These are phyloP conservation scores for Schizosaccharomyces lindneri DNA, from an alignment of 805 yeast genomes.

Conservation along the genomic window DNA sequence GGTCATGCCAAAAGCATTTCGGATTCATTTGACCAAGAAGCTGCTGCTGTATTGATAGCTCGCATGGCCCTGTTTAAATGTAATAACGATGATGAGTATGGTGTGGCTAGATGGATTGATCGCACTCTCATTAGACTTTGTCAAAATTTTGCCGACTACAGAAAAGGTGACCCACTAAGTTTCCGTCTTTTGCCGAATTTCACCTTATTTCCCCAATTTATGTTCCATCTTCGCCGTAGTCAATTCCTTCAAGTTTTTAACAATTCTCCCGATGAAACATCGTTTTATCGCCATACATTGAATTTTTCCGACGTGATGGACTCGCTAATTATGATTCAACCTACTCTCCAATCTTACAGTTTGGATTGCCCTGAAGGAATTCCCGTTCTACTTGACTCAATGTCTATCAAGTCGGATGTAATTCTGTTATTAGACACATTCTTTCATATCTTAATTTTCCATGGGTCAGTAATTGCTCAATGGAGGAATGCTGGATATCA, in stretches of 20 bases:
- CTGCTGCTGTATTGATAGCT: constrained; percentile 88
- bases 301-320: constrained; percentile 78
- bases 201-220: constrained; percentile 78
- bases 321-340: constrained; percentile 91
- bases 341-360: constrained; percentile 68
- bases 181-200: constrained; percentile 67
- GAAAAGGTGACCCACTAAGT: constrained; percentile 59
- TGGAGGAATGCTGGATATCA: constrained; percentile 94
- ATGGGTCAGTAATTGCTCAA: constrained; percentile 79
- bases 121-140: constrained; percentile 71
- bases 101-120: constrained; percentile 84
- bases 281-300: constrained; percentile 84
- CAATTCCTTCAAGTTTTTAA: constrained; percentile 90
- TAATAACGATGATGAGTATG: constrained; percentile 68
- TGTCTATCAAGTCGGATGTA: constrained; percentile 68
- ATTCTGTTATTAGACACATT: constrained; percentile 80
- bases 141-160: constrained; percentile 78
- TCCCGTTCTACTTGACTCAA: constrained; percentile 80
- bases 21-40: constrained; percentile 84
- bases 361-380: constrained; percentile 55
- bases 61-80: constrained; percentile 70
- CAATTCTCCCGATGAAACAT: constrained; percentile 96
- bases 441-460: constrained; percentile 86
- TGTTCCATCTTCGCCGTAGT: constrained; percentile 84
- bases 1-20: constrained; percentile 31